Conservation (phyloP, 2,329 filamentous ascomycete genomes). For the Pseudocercospora eumusae region DNA sequence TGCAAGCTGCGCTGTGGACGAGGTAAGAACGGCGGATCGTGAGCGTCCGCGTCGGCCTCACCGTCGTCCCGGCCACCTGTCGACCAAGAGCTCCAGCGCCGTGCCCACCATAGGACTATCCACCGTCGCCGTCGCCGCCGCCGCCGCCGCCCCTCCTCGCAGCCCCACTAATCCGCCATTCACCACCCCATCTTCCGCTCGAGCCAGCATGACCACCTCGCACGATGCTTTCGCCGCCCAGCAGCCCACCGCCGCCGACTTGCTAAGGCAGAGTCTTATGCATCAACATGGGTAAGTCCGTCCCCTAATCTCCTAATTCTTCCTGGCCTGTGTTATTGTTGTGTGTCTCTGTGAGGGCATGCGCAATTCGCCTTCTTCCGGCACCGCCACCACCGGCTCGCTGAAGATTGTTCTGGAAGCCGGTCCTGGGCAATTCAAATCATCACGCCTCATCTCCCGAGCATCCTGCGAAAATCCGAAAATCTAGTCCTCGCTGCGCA, state of each 20-base stretch:
- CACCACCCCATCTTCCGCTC: too few relatives aligned
- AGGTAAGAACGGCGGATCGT: constrained; percentile 17
- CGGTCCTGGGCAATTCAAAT: constrained; percentile 4
- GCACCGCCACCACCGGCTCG: constrained; percentile 9
- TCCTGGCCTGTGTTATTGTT: constrained; percentile 18
- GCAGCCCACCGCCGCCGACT: constrained; percentile 55
- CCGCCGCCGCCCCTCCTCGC: constrained; percentile 15
- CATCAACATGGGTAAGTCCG: constrained; percentile 51
- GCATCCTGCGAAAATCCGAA: constrained; percentile 17
- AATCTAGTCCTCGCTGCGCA: constrained; percentile 10
- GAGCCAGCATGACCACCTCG: constrained; percentile 49
- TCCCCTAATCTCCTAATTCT: constrained; percentile 29
- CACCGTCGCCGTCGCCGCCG: constrained; percentile 20
- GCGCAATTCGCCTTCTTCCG: neutral
- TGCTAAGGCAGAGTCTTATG: constrained; percentile 60
- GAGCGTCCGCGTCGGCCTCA: constrained; percentile 14
- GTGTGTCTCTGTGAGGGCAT: neutral
- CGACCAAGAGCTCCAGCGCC: constrained; percentile 46
- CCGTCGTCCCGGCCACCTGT: constrained; percentile 34
- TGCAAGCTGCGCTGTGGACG: constrained; percentile 16
- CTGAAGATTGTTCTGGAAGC: constrained; percentile 11
- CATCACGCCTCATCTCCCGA: constrained; percentile 12
- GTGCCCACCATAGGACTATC: constrained; percentile 52
- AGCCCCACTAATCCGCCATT: constrained; percentile 18
- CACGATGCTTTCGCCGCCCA: constrained; percentile 20